Evolutionary conservation across 805 yeast species (phyloP).

Genomic region (Ogataea naganishii): DNA sequence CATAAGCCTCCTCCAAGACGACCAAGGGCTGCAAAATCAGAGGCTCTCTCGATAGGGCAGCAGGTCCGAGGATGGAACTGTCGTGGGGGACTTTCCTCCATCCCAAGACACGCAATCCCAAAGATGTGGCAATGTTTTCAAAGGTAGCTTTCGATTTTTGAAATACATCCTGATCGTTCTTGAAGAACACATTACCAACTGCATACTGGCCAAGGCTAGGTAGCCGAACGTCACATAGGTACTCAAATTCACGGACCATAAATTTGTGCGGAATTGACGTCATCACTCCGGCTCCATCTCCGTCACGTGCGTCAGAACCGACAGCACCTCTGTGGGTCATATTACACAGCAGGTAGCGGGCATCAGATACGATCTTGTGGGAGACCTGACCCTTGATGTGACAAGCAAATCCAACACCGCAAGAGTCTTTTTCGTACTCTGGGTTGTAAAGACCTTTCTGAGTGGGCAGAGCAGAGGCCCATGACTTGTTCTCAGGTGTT

Average conservation of each 20-base stretch:
- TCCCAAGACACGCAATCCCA: constrained; percentile 78
- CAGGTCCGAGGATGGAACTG: constrained; percentile 90
- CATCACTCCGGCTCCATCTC: constrained; percentile 98
- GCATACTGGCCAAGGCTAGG: constrained; percentile 88
- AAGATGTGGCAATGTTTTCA: constrained; percentile 66
- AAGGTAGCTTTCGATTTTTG: constrained; percentile 67
- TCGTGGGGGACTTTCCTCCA: constrained; percentile 96
- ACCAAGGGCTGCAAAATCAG: constrained; percentile 88
- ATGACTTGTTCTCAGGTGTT: constrained; percentile 68
- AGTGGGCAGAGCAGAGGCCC: constrained; percentile 87
- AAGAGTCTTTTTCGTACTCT: constrained; percentile 88
- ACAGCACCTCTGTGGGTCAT: constrained; percentile 99
- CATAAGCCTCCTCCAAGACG: constrained; percentile 48
- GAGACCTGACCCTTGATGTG: constrained; percentile 82
- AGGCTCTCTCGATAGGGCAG: constrained; percentile 90
- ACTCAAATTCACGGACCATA: constrained; percentile 74
- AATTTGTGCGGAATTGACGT: constrained; percentile 87
- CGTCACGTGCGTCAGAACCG: constrained; percentile 90
- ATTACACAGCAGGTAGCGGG: constrained; percentile 78
- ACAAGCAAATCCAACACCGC: constrained; percentile 98
- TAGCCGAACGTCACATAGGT: constrained; percentile 54
- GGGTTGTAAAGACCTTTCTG: constrained; percentile 92
- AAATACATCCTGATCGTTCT: constrained; percentile 68
- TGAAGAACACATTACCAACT: constrained; percentile 90
- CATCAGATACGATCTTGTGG: constrained; percentile 92